Percentiles rank a stretch among this genome's conserved stretches.
Evolutionary conservation across 2,329 filamentous ascomycete genomes (phyloP).

Genomic region (Samsoniella hepiali): DNA sequence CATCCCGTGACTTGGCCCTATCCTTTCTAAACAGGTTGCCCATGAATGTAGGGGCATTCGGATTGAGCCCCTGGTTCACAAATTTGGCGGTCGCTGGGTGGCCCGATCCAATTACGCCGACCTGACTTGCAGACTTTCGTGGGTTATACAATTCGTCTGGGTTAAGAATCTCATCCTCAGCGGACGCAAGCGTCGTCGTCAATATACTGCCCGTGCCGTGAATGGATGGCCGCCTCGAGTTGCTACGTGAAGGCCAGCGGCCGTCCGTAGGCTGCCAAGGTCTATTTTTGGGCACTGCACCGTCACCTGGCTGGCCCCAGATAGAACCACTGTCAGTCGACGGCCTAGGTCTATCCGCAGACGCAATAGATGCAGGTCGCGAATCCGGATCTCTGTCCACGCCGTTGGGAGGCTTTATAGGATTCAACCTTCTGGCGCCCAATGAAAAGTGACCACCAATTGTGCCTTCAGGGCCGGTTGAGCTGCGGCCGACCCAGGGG

Average conservation of each 20-base stretch:
- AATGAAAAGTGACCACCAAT: constrained; percentile 36
- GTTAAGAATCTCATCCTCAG: constrained; percentile 62
- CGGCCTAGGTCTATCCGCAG: constrained; percentile 68
- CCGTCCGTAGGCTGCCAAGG: constrained; percentile 63
- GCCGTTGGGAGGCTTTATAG: constrained; percentile 49
- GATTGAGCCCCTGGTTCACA: constrained; percentile 70
- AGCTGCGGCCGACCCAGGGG: constrained; percentile 58
- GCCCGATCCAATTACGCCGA: constrained; percentile 76
- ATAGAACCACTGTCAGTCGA: constrained; percentile 77
- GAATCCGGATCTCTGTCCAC: constrained; percentile 58
- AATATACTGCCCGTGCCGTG: constrained; percentile 68
- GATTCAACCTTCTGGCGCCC: constrained; percentile 42
- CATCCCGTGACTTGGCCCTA: constrained; percentile 34
- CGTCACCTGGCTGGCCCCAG: constrained; percentile 57
- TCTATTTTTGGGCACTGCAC: constrained; percentile 50
- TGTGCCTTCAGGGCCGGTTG: constrained; percentile 42
- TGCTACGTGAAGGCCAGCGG: constrained; percentile 58
- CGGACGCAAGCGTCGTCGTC: constrained; percentile 59
- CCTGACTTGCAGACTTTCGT: constrained; percentile 52
- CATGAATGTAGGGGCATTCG: constrained; percentile 84
- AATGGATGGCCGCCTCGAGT: constrained; percentile 76
- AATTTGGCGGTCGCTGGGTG: constrained; percentile 46
- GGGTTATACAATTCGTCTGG: constrained; percentile 53
- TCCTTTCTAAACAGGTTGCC: constrained; percentile 58
- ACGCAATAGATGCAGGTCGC: constrained; percentile 66